phyloP scores from a whole-genome alignment of 2,329 filamentous ascomycete species.

The Epichloe brachyelytri region DNA sequence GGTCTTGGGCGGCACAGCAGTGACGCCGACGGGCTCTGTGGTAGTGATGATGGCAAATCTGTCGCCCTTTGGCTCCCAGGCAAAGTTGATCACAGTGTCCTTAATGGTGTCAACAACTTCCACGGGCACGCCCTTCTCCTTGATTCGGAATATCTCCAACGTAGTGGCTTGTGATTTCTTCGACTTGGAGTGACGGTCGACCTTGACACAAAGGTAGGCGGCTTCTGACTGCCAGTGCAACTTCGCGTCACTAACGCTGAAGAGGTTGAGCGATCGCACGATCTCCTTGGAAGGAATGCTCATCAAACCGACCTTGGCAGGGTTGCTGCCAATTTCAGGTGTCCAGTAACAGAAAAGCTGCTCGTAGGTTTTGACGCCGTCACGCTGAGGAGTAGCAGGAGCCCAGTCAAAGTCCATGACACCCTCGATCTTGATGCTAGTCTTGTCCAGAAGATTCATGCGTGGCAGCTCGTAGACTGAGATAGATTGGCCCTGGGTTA shows the following conservation, averaged over 20 bases:
- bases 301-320: conserved; percentile 94
- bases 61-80: conserved; percentile 97
- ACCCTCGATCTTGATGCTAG: conserved; percentile 88
- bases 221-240: conserved; percentile 97
- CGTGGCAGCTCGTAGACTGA: conserved; percentile 80
- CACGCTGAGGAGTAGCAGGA: conserved; percentile 66
- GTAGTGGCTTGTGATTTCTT: conserved; percentile 97
- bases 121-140: conserved; percentile 94
- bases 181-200: conserved; percentile 95
- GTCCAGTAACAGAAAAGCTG: conserved; percentile 99
- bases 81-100: conserved; percentile 98
- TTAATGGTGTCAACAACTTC: conserved; percentile 97
- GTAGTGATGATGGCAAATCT: conserved; percentile 96
- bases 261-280: conserved; percentile 87
- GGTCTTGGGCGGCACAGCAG: conserved; percentile 84
- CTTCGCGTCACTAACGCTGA: conserved; percentile 96
- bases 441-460: conserved; percentile 85
- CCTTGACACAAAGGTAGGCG: conserved; percentile 93
- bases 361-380: conserved; percentile 82
- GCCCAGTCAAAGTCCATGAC: conserved; percentile 98
- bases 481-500: conserved; percentile 79
- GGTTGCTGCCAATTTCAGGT: conserved; percentile 93
- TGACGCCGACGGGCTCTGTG: conserved; percentile 64
- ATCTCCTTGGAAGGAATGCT: conserved; percentile 89
- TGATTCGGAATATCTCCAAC: conserved; percentile 93